phyloP scores from a whole-genome alignment of 495 filamentous ascomycete species.

The Aspergillus leporis region DNA sequence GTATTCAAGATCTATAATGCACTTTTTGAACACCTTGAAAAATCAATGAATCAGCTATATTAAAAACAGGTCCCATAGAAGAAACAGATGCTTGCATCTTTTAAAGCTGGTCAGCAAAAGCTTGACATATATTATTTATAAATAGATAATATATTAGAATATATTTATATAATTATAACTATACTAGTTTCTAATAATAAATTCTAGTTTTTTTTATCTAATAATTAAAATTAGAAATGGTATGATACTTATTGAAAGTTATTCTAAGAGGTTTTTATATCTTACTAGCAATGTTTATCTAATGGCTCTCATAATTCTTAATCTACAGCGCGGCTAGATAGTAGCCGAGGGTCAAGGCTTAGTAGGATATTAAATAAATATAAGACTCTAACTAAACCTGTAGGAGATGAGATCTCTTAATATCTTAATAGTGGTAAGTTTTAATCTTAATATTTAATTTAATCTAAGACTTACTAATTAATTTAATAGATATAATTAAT shows the following conservation, averaged over 20 bases:
- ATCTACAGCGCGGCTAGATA: too few relatives aligned
- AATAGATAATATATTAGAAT: too few relatives aligned
- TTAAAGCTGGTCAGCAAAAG: too few relatives aligned
- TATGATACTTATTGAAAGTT: neutral
- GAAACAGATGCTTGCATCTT: too few relatives aligned
- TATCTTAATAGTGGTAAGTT: neutral
- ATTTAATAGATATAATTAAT: too few relatives aligned
- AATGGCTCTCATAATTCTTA: too few relatives aligned
- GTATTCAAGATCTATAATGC: conserved; percentile 2
- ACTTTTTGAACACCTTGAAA: too few relatives aligned
- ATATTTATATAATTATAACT: neutral
- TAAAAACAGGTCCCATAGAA: neutral
- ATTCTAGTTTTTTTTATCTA: neutral
- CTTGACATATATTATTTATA: too few relatives aligned
- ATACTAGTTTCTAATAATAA: neutral
- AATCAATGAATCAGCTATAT: neutral
- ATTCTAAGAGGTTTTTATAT: neutral
- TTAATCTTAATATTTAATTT: neutral
- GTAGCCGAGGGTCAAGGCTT: neutral
- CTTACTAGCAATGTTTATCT: neutral
- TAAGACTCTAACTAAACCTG: neutral
- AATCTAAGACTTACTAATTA: neutral
- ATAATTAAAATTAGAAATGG: neutral
- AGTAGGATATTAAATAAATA: neutral
- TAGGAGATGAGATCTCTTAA: neutral